Conservation (phyloP, 2,329 filamentous ascomycete species). For the Anthostomella pinea region DNA sequence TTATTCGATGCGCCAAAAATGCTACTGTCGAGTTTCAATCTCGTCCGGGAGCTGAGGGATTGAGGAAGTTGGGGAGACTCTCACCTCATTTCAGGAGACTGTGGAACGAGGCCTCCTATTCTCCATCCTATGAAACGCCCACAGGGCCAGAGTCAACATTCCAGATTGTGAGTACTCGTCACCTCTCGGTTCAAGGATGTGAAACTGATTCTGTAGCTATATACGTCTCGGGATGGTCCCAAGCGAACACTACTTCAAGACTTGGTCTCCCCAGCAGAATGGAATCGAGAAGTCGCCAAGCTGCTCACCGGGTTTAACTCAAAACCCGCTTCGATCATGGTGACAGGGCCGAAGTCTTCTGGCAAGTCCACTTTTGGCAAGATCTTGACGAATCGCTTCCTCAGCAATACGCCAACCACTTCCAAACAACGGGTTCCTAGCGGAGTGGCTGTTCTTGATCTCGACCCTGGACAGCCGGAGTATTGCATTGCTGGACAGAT, state of each 20-base stretch:
- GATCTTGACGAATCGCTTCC: constrained; percentile 62
- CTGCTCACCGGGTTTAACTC: constrained; percentile 37
- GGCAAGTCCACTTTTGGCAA: constrained; percentile 75
- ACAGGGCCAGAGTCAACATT: constrained; percentile 38
- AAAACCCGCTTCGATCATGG: constrained; percentile 45
- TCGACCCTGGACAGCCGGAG: constrained; percentile 77
- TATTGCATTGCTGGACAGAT: constrained; percentile 68
- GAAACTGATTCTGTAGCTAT: constrained; percentile 43
- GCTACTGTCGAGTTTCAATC: constrained; percentile 55
- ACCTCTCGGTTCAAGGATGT: neutral
- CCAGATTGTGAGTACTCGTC: constrained; percentile 43
- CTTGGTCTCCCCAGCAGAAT: constrained; percentile 54
- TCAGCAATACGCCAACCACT: constrained; percentile 44
- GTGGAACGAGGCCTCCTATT: constrained; percentile 52
- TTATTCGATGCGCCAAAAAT: constrained; percentile 54
- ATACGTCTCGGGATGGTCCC: constrained; percentile 50
- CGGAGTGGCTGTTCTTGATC: constrained; percentile 62
- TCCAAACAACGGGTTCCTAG: constrained; percentile 21
- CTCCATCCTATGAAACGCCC: constrained; percentile 22
- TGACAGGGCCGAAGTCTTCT: constrained; percentile 68
- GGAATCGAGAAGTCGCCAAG: constrained; percentile 58
- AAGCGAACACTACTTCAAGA: constrained; percentile 50
- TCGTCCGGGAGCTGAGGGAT: constrained; percentile 44
- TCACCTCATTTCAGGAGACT: constrained; percentile 66
- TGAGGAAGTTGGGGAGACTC: constrained; percentile 55